Evolutionary conservation across 345 rosid species (phyloP), one percentile per base, ranked within the genome.

Genomic region (Salix koriyanagi): DNA sequence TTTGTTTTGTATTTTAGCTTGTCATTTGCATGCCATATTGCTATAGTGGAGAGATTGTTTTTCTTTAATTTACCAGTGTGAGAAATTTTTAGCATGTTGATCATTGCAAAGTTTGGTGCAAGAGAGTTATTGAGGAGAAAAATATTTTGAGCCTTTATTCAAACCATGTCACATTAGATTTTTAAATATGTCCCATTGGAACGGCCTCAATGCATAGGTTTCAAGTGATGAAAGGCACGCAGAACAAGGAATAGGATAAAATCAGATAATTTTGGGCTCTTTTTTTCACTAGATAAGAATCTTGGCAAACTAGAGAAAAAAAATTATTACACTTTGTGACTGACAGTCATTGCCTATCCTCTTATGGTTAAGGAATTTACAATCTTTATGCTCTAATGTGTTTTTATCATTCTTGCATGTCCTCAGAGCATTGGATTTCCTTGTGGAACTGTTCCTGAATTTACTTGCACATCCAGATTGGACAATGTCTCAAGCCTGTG

Each of bases 391-490:
- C 36, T 65, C 72, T 21, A 64, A 52, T 48, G 26, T 60, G 37
- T 11, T 39, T 39, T 50, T 6, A 62, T 70, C 12, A 65, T 65
- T 13, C 71, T 75, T 78, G 76, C 30, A 41, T 76, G 30, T 42
- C 69, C 71, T 44, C 87, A 95, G 99, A 76, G 99, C 98, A 13
- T 93, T 92, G 98, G 99, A 96, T 88, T 96, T 91, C 89, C 82
- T 93, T 66, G 89, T 91, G 81, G 94, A 93, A 85, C 87, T 96
- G 77, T 96, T 96, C 84, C 91, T 91, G 79, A 89, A 91, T 86
- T 89, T 96, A 76, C 85, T 91, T 80, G 72, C 85, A 69, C 96
- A 93, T 85, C 84, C 86, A 76, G 98, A 96, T 70, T 91, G 97
- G 99, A 78, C 96, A 42, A 96, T 96, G 99, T 36, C 94, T 48